These are phyloP conservation scores for Daldinia eschscholtzii DNA, from an alignment of 2,329 filamentous ascomycete species.

Conservation along the genomic window DNA sequence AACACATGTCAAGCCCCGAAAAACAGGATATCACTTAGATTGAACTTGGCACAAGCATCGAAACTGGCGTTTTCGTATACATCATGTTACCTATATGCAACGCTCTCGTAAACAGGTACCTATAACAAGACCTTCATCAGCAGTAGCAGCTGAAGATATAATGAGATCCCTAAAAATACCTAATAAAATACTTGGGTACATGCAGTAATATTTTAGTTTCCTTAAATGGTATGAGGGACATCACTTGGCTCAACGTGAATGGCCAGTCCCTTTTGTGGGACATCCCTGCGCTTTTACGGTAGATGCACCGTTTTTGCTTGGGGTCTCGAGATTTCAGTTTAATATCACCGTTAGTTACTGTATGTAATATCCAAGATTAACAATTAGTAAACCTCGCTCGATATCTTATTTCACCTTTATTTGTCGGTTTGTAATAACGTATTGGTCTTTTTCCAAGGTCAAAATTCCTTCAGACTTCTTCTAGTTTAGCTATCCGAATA, in stretches of 20 bases:
- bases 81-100: neutral
- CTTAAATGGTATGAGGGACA: conserved; percentile 1
- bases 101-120: neutral
- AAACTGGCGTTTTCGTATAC: neutral
- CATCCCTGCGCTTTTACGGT: neutral
- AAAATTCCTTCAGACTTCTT: neutral
- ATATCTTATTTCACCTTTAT: neutral
- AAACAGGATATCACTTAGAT: neutral
- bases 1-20: neutral
- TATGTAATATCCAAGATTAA: neutral
- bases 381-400: neutral
- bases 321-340: neutral
- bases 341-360: conserved; percentile 2
- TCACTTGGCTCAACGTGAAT: conserved; percentile 2
- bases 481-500: conserved; percentile 3
- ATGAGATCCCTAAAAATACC: too few relatives aligned
- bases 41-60: neutral
- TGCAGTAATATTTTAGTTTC: conserved; percentile 10
- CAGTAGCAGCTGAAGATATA: neutral
- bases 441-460: neutral
- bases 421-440: neutral
- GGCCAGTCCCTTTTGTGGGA: neutral
- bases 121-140: neutral
- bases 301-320: neutral
- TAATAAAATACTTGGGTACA: neutral